Base-by-base conservation (phyloP, 2,329 filamentous ascomycete species). In the Fusarium buxicola region DNA sequence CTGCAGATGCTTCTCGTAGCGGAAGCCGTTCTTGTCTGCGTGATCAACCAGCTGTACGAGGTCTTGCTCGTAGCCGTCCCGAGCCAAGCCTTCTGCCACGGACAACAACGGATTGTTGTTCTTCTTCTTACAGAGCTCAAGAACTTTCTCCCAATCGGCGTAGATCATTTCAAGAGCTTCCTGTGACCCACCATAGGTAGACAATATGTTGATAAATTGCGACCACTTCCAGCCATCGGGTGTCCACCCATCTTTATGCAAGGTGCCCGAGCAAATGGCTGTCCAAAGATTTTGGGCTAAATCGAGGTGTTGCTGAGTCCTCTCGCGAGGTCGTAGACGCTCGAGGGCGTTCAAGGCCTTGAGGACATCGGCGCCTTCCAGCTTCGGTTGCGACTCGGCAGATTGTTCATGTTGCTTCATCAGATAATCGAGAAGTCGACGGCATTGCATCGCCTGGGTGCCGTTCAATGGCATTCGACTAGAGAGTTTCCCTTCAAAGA, bases 401-500 rank as follows among this genome's bases (percentile, higher is more conserved):
- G 55, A 36, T 30, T 55, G 15, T 24, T 66, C 57, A 21, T 55
- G 55, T 50, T 74, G 71, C 15, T 73, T 69, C 7, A 73, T 60
- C n/a, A 92, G 78, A 72, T 92, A 85, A 18, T 83, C 76, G 56
- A 92, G 84, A 38, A 92, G 86, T 34, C 82, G 75, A 10, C 74
- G 74, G 54, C 82, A 80, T 53, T 84, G 76, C 15, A 82, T 75
- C 1, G 90, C 89, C 69, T 95, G 89, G 36, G 88, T 82, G 67
- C 86, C 81, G 75, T 92, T 87, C 73, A 92, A 70, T 47, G 81
- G 68, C 60, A 82, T 70, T 65, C 79, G 70, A 60, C 79, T 76
- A 68, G 77, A 68, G 55, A 79, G 62, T 75, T 90, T 84, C 72
- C 81, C 81, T 15, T 78, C 72, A 67, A 94, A 88, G 63, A 94